These are phyloP conservation scores for Hura crepitans DNA, from an alignment of 441 rosid genomes.

Conservation along the genomic window DNA sequence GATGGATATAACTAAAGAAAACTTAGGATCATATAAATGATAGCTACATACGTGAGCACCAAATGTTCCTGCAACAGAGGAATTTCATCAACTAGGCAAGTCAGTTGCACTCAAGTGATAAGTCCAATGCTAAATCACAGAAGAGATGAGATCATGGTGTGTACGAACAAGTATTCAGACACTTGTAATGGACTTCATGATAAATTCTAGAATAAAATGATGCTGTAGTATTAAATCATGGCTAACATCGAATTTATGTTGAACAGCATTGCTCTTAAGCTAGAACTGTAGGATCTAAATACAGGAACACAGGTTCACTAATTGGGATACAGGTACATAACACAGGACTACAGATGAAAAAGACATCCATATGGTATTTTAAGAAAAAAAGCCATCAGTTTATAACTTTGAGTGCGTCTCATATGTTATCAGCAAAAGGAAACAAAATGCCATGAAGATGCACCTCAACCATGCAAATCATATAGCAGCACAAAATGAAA, in stretches of 20 bases:
- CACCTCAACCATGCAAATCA: conserved; percentile 9
- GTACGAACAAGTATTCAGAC: not conserved
- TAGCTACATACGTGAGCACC: too few species aligned
- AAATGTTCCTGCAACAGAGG: too few species aligned
- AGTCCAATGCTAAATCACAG: not conserved
- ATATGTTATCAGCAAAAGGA: not conserved
- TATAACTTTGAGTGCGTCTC: not conserved
- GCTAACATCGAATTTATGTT: too few species aligned
- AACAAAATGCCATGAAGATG: conserved; percentile 3
- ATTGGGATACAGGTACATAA: not conserved
- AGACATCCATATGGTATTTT: not conserved
- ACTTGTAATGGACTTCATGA: not conserved
- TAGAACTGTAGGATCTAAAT: not conserved
- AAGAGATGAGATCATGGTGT: not conserved
- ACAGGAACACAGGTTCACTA: not conserved
- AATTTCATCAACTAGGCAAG: not conserved
- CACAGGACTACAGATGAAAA: not conserved
- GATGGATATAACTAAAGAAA: too few species aligned
- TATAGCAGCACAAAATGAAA: conserved; percentile 11
- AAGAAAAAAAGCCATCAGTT: not conserved
- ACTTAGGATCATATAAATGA: too few species aligned
- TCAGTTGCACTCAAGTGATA: not conserved
- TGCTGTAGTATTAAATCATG: not conserved
- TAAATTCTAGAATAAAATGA: conserved; percentile 1
- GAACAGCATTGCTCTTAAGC: not conserved